Conservation (phyloP, 208 protist genomes). For the Histomonas meleagridis region DNA sequence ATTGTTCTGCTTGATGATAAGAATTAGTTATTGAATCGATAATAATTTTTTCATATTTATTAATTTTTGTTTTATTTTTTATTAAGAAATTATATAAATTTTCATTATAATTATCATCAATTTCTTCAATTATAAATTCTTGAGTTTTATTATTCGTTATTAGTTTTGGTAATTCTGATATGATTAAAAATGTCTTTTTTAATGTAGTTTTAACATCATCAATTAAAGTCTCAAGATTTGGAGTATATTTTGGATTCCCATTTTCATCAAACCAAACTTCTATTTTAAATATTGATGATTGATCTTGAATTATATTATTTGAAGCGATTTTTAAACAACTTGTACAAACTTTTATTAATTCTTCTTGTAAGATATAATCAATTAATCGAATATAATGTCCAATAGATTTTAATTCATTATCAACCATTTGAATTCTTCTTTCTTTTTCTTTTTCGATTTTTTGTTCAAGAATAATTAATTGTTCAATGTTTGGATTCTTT, state of each 20-base stretch:
- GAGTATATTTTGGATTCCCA: not conserved
- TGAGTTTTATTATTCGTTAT: not conserved
- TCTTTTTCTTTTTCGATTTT: not conserved
- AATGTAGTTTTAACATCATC: not conserved
- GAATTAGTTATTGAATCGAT: not conserved
- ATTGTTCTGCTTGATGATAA: not conserved
- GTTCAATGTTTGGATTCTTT: not conserved
- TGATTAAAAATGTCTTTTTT: not conserved
- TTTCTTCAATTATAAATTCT: not conserved
- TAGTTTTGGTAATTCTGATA: not conserved
- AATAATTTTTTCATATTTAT: not conserved
- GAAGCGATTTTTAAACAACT: not conserved
- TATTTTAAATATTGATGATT: not conserved
- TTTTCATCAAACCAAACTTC: not conserved
- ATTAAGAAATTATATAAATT: not conserved
- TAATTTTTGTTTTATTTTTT: not conserved
- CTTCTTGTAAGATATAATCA: not conserved
- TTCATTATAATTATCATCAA: not conserved
- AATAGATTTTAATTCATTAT: not conserved
- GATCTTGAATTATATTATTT: not conserved
- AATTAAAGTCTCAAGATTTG: not conserved
- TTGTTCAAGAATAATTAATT: not conserved
- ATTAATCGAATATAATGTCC: not conserved
- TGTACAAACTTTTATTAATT: not conserved
- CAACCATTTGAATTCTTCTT: not conserved